Conservation (phyloP, 2,329 filamentous ascomycete genomes). For the Curvularia lunata region DNA sequence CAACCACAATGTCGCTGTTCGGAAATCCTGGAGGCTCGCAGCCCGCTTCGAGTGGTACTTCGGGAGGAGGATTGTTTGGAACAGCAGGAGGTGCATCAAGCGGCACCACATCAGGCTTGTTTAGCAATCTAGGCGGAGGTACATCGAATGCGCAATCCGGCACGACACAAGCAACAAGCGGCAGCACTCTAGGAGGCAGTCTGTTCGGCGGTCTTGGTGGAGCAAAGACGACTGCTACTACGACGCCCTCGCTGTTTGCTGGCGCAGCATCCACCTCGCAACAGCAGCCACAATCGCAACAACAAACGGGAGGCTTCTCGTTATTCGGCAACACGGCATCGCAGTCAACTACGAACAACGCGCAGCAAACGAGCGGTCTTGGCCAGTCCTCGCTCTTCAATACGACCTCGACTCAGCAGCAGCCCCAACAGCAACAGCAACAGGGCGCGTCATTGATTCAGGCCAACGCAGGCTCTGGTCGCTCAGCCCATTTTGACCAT, state of each 20-base stretch:
- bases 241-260: constrained; percentile 35
- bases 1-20: constrained; percentile 45
- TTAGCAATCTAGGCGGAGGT: constrained; percentile 37
- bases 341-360: constrained; percentile 38
- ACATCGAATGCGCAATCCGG: constrained; percentile 32
- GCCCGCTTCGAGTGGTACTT: constrained; percentile 38
- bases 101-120: constrained; percentile 37
- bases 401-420: constrained; percentile 35
- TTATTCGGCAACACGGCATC: constrained; percentile 35
- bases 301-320: constrained; percentile 30
- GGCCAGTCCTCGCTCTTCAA: constrained; percentile 39
- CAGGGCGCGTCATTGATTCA: constrained; percentile 42
- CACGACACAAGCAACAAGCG: constrained; percentile 36
- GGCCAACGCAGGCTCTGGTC: constrained; percentile 42
- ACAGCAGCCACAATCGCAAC: constrained; percentile 36
- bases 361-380: constrained; percentile 39
- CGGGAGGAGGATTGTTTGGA: constrained; percentile 37
- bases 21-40: constrained; percentile 37
- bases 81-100: constrained; percentile 29
- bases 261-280: constrained; percentile 32
- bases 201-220: constrained; percentile 41
- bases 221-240: constrained; percentile 46
- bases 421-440: constrained; percentile 26
- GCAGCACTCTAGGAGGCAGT: constrained; percentile 40
- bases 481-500: constrained; percentile 69